Evolutionary conservation across 345 rosid species (phyloP).

Genomic region (Eucalyptus rudis): DNA sequence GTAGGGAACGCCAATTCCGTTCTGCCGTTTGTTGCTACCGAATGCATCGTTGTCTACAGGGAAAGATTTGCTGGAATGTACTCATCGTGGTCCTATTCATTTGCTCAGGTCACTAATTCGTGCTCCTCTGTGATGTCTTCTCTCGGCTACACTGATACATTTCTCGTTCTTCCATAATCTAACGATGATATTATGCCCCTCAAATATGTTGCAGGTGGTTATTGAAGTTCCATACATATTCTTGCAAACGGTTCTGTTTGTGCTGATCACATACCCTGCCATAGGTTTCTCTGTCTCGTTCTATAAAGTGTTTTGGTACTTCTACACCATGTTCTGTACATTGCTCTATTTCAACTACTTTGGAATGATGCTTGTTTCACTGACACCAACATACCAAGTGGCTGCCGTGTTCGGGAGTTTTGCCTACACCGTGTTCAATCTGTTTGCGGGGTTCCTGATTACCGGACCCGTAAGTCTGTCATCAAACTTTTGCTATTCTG

Average conservation of each 20-base stretch:
- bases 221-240: conserved; percentile 35
- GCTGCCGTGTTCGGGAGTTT: conserved; percentile 16
- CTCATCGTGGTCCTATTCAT: conserved; percentile 1
- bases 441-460: conserved; percentile 38
- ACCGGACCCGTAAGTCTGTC: conserved; percentile 21
- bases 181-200: neutral
- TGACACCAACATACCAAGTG: conserved; percentile 18
- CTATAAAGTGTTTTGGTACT: conserved; percentile 24
- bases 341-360: conserved; percentile 22
- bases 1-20: conserved; percentile 1
- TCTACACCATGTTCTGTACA: conserved; percentile 26
- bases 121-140: neutral
- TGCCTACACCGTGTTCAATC: conserved; percentile 21
- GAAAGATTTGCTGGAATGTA: conserved; percentile 11
- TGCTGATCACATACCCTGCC: conserved; percentile 16
- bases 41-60: neutral
- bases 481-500: neutral
- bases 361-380: conserved; percentile 25
- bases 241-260: conserved; percentile 8
- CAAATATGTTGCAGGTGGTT: conserved; percentile 16
- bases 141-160: neutral
- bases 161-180: neutral
- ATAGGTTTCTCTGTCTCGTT: conserved; percentile 19
- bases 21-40: conserved; percentile 2
- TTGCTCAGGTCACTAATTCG: neutral